These are phyloP conservation scores for Penicillium dipodomyicola DNA, from an alignment of 495 filamentous ascomycete species.

Conservation along the genomic window DNA sequence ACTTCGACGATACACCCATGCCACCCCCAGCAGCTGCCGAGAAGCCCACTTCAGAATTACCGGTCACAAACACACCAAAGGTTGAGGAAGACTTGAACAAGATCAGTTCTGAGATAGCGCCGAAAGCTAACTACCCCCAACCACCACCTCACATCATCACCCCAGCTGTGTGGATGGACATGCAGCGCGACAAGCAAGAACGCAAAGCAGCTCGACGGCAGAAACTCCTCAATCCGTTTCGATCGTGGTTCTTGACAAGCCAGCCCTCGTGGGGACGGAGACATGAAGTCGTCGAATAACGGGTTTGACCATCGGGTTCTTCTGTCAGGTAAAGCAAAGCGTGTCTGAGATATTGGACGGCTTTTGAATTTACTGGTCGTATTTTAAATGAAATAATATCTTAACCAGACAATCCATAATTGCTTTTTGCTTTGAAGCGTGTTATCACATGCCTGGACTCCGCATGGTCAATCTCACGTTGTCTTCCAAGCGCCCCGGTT, in stretches of 20 bases:
- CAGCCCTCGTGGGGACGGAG: slow-evolving; percentile 3
- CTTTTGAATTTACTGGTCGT: neutral
- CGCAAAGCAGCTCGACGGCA: slow-evolving; percentile 9
- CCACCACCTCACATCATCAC: slow-evolving; percentile 21
- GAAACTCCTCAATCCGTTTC: slow-evolving; percentile 9
- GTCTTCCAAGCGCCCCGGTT: neutral
- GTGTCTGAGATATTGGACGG: neutral
- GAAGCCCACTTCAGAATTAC: neutral
- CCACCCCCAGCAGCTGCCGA: neutral
- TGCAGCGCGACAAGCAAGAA: slow-evolving; percentile 16
- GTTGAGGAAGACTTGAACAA: neutral
- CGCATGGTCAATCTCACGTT: neutral
- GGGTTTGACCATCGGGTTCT: neutral
- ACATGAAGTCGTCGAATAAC: slow-evolving; percentile 11
- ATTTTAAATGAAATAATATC: neutral
- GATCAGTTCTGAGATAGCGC: neutral
- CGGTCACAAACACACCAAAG: neutral
- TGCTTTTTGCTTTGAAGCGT: slow-evolving; percentile 7
- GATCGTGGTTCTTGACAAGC: slow-evolving; percentile 10
- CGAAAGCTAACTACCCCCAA: neutral
- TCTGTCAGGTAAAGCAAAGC: neutral
- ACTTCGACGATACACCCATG: neutral
- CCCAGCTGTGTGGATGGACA: slow-evolving; percentile 15
- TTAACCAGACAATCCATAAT: neutral
- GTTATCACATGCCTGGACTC: neutral